Percentiles rank a stretch among this genome's conserved stretches.
Evolutionary conservation across 2,329 filamentous ascomycete genomes (phyloP).

Genomic region (Stachybotrys echinatus): DNA sequence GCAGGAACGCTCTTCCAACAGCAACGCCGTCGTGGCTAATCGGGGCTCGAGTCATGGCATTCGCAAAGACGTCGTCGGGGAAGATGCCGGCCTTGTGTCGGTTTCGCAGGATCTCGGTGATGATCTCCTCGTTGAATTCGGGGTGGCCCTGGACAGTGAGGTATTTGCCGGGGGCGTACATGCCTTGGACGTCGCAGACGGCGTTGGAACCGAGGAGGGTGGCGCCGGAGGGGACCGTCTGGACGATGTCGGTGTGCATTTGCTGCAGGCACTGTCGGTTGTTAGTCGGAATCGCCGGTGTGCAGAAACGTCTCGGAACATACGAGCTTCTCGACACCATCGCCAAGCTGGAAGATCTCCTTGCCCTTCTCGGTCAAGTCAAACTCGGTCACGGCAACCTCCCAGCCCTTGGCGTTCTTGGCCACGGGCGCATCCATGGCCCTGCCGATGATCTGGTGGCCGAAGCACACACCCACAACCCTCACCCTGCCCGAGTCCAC

Average conservation of each 20-base stretch:
- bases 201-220: slow-evolving; percentile 34
- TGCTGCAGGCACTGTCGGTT: slow-evolving; percentile 32
- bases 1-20: slow-evolving; percentile 69
- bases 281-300: slow-evolving; percentile 54
- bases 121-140: slow-evolving; percentile 35
- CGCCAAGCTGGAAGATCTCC: slow-evolving; percentile 26
- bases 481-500: slow-evolving; percentile 50
- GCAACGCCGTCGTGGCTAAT: slow-evolving; percentile 74
- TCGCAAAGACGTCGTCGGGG: slow-evolving; percentile 60
- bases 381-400: slow-evolving; percentile 37
- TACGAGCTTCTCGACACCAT: slow-evolving; percentile 22
- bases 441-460: slow-evolving; percentile 41
- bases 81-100: slow-evolving; percentile 66
- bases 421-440: slow-evolving; percentile 32
- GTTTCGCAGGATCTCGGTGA: slow-evolving; percentile 32
- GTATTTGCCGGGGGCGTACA: slow-evolving; percentile 32
- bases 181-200: slow-evolving; percentile 35
- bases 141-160: slow-evolving; percentile 44
- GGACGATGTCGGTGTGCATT: slow-evolving; percentile 42
- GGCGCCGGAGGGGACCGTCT: slow-evolving; percentile 30
- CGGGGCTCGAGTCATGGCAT: slow-evolving; percentile 60
- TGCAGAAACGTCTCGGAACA: slow-evolving; percentile 56
- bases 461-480: slow-evolving; percentile 45
- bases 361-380: slow-evolving; percentile 32
- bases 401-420: slow-evolving; percentile 35